A percentile compares a stretch with the other conserved stretches of the same genome.
phyloP scores from a whole-genome alignment of 306 rosid genomes.

The Castanea mollissima region DNA sequence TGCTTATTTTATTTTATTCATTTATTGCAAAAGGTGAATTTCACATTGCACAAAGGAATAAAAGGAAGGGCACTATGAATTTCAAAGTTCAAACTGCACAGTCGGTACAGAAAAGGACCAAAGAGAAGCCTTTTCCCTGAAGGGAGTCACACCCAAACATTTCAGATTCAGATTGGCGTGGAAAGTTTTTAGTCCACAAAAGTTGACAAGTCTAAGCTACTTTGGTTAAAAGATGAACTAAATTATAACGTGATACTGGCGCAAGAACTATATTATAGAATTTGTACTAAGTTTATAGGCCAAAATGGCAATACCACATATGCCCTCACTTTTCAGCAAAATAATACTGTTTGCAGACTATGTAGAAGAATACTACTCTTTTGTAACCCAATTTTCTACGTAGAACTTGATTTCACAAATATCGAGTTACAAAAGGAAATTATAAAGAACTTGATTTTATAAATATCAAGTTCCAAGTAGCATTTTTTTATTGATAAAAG shows the following conservation, averaged over 20 bases:
- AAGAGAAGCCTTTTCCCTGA: neutral
- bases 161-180: neutral
- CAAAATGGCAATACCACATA: too few species aligned
- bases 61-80: neutral
- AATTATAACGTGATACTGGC: neutral
- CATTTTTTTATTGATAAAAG: too few species aligned
- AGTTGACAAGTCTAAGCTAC: neutral
- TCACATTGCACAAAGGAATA: neutral
- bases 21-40: neutral
- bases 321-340: too few species aligned
- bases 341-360: too few species aligned
- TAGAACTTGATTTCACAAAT: too few species aligned
- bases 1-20: neutral
- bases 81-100: neutral
- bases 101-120: neutral
- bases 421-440: too few species aligned
- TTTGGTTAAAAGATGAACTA: neutral
- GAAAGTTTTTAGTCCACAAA: neutral
- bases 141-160: neutral
- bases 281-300: too few species aligned
- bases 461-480: fast-evolving
- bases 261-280: neutral
- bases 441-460: too few species aligned
- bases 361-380: too few species aligned
- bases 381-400: too few species aligned